A percentile compares a stretch with the other conserved stretches of the same genome.
These are phyloP conservation scores for Myriosclerotinia duriaeana DNA, from an alignment of 2,329 filamentous ascomycete genomes.

Conservation along the genomic window DNA sequence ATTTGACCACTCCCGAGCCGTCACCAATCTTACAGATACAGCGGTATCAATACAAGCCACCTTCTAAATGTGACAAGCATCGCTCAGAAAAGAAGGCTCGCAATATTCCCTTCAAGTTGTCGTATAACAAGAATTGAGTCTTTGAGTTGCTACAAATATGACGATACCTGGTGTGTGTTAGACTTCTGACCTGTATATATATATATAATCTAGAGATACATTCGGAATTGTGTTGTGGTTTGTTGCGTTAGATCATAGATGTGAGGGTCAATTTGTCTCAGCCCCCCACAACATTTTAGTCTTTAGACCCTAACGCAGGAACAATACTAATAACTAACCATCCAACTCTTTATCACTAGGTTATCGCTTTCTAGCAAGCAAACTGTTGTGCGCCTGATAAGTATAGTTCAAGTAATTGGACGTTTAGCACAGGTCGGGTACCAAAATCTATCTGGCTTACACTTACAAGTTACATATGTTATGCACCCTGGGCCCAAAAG, in stretches of 20 bases:
- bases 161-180: not conserved
- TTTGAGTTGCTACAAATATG: not conserved
- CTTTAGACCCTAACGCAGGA: too few relatives aligned
- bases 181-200: not conserved
- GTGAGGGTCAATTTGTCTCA: too few relatives aligned
- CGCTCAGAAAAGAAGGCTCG: not conserved
- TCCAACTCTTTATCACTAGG: too few relatives aligned
- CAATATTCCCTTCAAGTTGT: not conserved
- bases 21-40: not conserved
- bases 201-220: not conserved
- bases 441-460: not conserved
- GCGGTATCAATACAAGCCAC: not conserved
- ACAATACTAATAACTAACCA: too few relatives aligned
- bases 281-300: too few relatives aligned
- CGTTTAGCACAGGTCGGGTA: not conserved
- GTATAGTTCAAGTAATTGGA: too few relatives aligned
- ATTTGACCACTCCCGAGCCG: constrained; percentile 13
- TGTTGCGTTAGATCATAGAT: not conserved
- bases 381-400: too few relatives aligned
- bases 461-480: too few relatives aligned
- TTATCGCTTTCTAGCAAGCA: not conserved
- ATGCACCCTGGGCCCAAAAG: not conserved
- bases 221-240: not conserved
- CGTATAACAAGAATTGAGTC: not conserved
- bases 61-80: not conserved